Base-by-base conservation (phyloP, 2,329 filamentous ascomycete species). In the Verticillium isaacii region DNA sequence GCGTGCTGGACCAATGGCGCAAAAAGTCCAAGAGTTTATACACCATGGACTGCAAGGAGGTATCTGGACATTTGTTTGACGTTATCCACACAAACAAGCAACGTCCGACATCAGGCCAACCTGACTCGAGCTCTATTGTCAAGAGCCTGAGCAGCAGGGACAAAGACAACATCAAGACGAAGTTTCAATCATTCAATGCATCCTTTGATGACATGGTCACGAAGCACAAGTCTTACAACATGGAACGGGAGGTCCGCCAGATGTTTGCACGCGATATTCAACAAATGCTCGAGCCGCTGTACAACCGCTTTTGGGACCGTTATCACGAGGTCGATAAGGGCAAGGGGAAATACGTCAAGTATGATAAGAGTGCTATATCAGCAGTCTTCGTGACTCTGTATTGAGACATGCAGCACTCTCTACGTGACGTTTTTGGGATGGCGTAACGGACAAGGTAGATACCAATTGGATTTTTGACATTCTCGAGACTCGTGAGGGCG, bases 251-350 rank as follows among this genome's bases (percentile, higher is more conserved):
- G 73, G 94, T 98, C 36, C 86, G 92, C 54, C 84, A 86, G 65
- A 86, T 90, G 76, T 85, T 98, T 69, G 89, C 87, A 17, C 88
- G 89, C 68, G 93, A 97, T 71, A 89, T 98, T 66, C 92, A 95
- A 74, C 89, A 89, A 69, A 92, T 97, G 78, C 89, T 99, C 61
- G 94, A 98, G 77, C 93, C 94, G 60, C 82, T 99, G 15, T 99
- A 99, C 78, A 90, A 90, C 65, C 85, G 95, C 56, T 99, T 99
- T 77, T 98, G 92, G 88, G 95, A 98, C 76, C 86, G 94, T 32
- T 99, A 99, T 73, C 93, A 97, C 73, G 95, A 98, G 77, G 88
- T 98, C 66, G 94, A 98, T 77, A 97, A 97, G 80, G 95, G 95
- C 63, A 96, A 93, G 78, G 94, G 94, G 68, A 99, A 99, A 77